Percentiles rank a stretch among this genome's conserved stretches.
These are phyloP conservation scores for Planoprotostelium fungivorum DNA, from an alignment of 78 protist species.

Conservation along the genomic window DNA sequence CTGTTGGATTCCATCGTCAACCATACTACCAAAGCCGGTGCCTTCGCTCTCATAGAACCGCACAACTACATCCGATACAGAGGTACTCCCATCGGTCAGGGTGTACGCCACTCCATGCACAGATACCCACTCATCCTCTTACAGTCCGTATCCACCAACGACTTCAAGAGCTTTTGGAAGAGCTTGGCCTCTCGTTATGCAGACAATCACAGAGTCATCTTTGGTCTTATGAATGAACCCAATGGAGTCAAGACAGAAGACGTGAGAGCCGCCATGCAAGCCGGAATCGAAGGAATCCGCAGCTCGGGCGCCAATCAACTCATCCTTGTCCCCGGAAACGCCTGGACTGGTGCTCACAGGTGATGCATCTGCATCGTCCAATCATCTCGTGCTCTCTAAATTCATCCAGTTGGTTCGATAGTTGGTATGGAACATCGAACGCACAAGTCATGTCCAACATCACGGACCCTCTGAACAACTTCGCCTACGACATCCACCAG, in stretches of 20 bases:
- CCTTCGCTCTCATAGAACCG: not conserved
- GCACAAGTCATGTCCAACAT: not conserved
- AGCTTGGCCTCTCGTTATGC: not conserved
- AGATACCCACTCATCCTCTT: not conserved
- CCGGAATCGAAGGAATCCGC: not conserved
- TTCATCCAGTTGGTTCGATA: not conserved
- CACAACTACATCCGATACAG: not conserved
- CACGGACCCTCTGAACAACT: not conserved
- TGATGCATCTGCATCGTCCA: not conserved
- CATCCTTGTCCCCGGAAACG: not conserved
- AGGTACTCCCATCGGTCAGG: not conserved
- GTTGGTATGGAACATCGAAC: not conserved
- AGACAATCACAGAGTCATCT: not conserved
- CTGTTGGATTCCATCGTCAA: not conserved
- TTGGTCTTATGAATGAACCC: not conserved
- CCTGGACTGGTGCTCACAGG: not conserved
- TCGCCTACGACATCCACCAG: not conserved
- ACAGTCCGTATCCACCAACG: not conserved
- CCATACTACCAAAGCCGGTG: not conserved
- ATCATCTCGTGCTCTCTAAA: no score
- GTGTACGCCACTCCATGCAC: not conserved
- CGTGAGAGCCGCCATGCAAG: not conserved
- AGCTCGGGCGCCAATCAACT: not conserved
- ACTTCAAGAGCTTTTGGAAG: not conserved
- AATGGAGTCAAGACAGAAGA: not conserved